Evolutionary conservation across 2,329 filamentous ascomycete species (phyloP), one percentile per base, ranked within the genome.

Genomic region (Penicillium sp.): DNA sequence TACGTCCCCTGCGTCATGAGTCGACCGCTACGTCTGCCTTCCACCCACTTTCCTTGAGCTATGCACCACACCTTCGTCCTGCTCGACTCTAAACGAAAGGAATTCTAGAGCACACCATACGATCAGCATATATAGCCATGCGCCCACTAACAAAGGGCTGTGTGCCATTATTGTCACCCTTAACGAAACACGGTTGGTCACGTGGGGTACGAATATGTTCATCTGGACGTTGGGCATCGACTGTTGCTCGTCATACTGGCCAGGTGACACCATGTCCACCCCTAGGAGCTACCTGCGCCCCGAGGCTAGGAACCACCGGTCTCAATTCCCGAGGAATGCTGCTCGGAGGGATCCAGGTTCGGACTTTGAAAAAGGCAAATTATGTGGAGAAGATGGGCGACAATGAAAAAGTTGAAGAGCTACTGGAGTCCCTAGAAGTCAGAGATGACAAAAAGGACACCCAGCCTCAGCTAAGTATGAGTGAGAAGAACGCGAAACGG

Each of bases 371-470:
- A 44, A 62, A 52, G 35, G 59, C 59, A 26, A 64, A 65, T 22
- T 59, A 63, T 16, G 43, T 61, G 5, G 56, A 63, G 43, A 54
- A 29, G 10, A 56, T 62, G 16, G 51, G 58, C 10, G 63, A 71
- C 29, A 72, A 73, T 24, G 70, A 71, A 47, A 68, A 68, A 27
- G 63, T 75, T 5, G 70, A 75, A 44, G 69, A 77, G 35, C 59
- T 75, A 3, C 51, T 68, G 48, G 64, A 68, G 39, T 70, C 77
- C 44, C 67, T 75, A n/a, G 68, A 77, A 27, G 68, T 75, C 48
- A 70, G 77, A 11, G 68, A 78, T 21, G 47, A 58, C 39, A 52
- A 60, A 10, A 57, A 57, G 24, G 51, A 61, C 35, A 53, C 29
- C 24, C 43, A 68, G 67, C 59, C 66, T 67, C 46, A 61, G 70